Evolutionary conservation across 108 stramenopile species (phyloP).

Genomic region (Skeletonema potamos): DNA sequence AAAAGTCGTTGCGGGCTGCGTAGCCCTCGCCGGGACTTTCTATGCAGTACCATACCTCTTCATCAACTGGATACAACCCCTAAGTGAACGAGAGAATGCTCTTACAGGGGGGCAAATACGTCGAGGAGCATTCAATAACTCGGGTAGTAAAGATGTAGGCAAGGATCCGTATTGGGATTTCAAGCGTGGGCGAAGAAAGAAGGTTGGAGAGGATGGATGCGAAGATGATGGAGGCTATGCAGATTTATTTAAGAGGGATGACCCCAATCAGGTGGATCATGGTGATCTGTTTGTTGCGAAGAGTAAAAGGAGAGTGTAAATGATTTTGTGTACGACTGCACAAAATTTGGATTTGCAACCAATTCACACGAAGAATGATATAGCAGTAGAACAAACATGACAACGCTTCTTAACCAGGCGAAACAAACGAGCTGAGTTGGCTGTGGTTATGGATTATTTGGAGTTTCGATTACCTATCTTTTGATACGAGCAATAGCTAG

Average conservation of each 20-base stretch:
- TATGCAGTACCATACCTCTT: constrained; percentile 33
- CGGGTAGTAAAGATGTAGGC: constrained; percentile 70
- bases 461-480: too few species aligned
- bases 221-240: constrained; percentile 61
- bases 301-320: constrained; percentile 22
- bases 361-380: too few species aligned
- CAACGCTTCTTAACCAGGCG: too few species aligned
- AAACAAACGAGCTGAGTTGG: too few species aligned
- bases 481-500: too few species aligned
- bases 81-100: constrained; percentile 51
- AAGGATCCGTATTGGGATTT: constrained; percentile 87
- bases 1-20: constrained; percentile 40
- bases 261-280: constrained; percentile 52
- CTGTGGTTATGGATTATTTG: too few species aligned
- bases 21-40: constrained; percentile 40
- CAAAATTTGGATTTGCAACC: too few species aligned
- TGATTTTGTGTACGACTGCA: too few species aligned
- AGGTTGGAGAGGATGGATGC: constrained; percentile 43
- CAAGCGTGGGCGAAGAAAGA: constrained; percentile 51
- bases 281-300: constrained; percentile 46
- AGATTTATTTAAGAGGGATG: constrained; percentile 58
- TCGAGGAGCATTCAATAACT: constrained; percentile 78
- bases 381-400: too few species aligned
- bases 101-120: constrained; percentile 68
- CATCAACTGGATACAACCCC: constrained; percentile 27